These are phyloP conservation scores for Hanseniaspora clermontiae DNA, from an alignment of 805 yeast genomes.

Conservation along the genomic window DNA sequence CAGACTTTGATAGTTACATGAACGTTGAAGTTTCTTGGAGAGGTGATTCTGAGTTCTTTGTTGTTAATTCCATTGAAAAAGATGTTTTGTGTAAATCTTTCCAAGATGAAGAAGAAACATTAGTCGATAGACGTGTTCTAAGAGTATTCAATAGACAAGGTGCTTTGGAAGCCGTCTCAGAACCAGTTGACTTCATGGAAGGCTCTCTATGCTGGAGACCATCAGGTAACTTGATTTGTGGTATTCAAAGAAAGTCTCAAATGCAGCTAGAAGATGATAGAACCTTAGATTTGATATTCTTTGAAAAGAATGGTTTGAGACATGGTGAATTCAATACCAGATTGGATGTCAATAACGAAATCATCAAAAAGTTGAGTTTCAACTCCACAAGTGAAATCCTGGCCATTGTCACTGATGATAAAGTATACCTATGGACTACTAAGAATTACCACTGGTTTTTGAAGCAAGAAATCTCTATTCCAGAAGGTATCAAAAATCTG, in stretches of 20 bases:
- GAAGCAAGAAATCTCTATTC: slow-evolving; percentile 54
- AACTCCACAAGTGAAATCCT: slow-evolving; percentile 67
- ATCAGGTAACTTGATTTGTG: slow-evolving; percentile 74
- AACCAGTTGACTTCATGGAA: slow-evolving; percentile 76
- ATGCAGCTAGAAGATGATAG: slow-evolving; percentile 36
- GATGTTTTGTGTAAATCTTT: slow-evolving; percentile 12
- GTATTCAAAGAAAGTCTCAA: slow-evolving; percentile 49
- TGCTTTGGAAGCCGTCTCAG: slow-evolving; percentile 64
- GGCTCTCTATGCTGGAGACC: slow-evolving; percentile 76
- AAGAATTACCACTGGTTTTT: slow-evolving; percentile 94
- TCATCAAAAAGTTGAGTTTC: slow-evolving; percentile 54
- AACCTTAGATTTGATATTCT: slow-evolving; percentile 48
- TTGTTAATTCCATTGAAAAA: slow-evolving; percentile 48
- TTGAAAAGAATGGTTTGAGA: slow-evolving; percentile 85
- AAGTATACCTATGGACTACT: slow-evolving; percentile 78
- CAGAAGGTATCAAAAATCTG: slow-evolving; percentile 29
- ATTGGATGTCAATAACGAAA: slow-evolving; percentile 36
- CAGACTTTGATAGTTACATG: slow-evolving; percentile 37
- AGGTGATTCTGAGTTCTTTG: slow-evolving; percentile 81
- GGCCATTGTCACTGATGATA: slow-evolving; percentile 48
- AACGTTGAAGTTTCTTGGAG: slow-evolving; percentile 68
- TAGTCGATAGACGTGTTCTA: slow-evolving; percentile 53
- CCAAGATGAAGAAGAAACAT: slow-evolving; percentile 22
- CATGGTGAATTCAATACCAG: slow-evolving; percentile 75
- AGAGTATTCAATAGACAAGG: slow-evolving; percentile 78